Base-by-base conservation (phyloP, 768 basidiomycete species). In the Serendipita sp. region DNA sequence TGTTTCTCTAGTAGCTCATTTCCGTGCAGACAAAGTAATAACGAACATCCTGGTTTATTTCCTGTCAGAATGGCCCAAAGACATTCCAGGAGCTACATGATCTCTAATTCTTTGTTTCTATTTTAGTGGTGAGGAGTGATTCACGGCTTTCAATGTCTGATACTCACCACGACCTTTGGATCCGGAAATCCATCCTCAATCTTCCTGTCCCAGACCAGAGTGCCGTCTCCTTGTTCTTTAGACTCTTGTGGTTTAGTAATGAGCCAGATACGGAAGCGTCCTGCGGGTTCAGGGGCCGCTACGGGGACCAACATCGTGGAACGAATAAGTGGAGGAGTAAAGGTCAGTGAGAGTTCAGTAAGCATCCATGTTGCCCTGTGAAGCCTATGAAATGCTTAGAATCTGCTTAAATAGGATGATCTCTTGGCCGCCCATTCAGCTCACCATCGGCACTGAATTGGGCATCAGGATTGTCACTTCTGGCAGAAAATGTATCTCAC, bases 281-380 rank as follows among this genome's bases (percentile, higher is more conserved):
- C 94, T 28, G 85, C 86, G 15, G 92, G 88, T 65, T 94, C 92
- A 16, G 89, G 86, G 18, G 82, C 72, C 70, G 84, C 88, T 63
- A 85, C 77, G 18, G 94, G 92, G 18, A 89, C 73, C 51, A 95
- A 75, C 10, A 84, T 81, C 64, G 94, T 83, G 51, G 80, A 78
- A 53, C 77, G 78, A 64, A 96, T 75, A 0, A 75, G 71, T 0
- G 92, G 92, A 32, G 89, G 83, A 10, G 92, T 88, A 73, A 97
- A 97, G 0, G 94, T 96, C 41, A 95, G 74, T 69, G 93, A 81
- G 15, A 97, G 79, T 69, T 96, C 94, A 0, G 93, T 96, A 67
- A 90, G 88, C n/a, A 86, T 81, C 94, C 94, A 97, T 10, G 83
- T 85, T 37, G 94, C 93, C 69, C 93, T 81, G 69, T 94, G 92